A percentile compares a stretch with the other conserved stretches of the same genome.
Evolutionary conservation across 2,329 filamentous ascomycete species (phyloP).

Genomic region (Paecilomyces niveus): DNA sequence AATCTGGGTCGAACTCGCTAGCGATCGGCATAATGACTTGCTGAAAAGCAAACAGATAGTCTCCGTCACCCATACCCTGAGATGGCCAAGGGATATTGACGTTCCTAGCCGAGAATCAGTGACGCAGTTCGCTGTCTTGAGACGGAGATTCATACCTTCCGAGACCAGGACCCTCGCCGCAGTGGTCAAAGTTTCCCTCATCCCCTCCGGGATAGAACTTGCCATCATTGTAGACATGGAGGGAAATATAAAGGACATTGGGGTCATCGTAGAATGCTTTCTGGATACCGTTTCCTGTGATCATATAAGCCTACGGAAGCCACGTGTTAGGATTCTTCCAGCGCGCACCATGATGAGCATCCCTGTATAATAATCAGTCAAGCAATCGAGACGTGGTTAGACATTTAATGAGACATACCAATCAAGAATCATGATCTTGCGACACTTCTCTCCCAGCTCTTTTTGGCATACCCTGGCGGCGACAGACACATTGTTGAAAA

Average conservation of each 20-base stretch:
- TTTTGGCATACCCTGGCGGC: slow-evolving; percentile 81
- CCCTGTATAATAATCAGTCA: slow-evolving; percentile 36
- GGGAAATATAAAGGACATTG: slow-evolving; percentile 89
- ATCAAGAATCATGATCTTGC: slow-evolving; percentile 87
- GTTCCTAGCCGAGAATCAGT: slow-evolving; percentile 37
- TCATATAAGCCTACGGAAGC: slow-evolving; percentile 13
- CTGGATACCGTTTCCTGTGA: slow-evolving; percentile 80
- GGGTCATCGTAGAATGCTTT: slow-evolving; percentile 94
- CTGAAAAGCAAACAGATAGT: slow-evolving; percentile 95
- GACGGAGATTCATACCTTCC: slow-evolving; percentile 41
- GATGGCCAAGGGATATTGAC: slow-evolving; percentile 64
- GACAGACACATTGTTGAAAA: slow-evolving; percentile 96
- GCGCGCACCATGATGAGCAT: slow-evolving; percentile 56
- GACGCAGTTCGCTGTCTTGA: neutral
- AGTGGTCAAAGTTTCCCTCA: slow-evolving; percentile 54
- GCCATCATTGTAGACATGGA: slow-evolving; percentile 82
- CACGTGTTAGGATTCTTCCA: neutral
- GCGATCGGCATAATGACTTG: slow-evolving; percentile 95
- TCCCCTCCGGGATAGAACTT: slow-evolving; percentile 68
- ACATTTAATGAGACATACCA: slow-evolving; percentile 57
- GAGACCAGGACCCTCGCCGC: slow-evolving; percentile 49
- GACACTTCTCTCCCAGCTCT: slow-evolving; percentile 70
- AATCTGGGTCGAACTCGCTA: slow-evolving; percentile 83
- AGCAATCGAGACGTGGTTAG: slow-evolving; percentile 1
- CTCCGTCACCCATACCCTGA: slow-evolving; percentile 82